phyloP scores from a whole-genome alignment of 2,329 filamentous ascomycete species.

The Sclerotinia spermophila region DNA sequence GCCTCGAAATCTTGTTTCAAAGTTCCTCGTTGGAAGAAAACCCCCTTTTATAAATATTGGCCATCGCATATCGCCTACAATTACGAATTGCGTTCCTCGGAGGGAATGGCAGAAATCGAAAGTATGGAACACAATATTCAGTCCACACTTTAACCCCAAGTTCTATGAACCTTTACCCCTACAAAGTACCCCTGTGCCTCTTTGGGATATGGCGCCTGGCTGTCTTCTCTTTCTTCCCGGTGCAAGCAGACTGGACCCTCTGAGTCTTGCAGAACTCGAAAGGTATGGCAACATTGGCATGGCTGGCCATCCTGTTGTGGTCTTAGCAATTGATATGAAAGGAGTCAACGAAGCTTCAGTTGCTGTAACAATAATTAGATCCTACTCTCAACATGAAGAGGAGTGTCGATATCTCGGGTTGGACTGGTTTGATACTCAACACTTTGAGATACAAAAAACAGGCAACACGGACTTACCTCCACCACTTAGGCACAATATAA shows the following conservation, averaged over 20 bases:
- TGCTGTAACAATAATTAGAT: not conserved
- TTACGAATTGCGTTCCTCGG: not conserved
- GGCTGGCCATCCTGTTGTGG: not conserved
- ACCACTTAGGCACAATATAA: not conserved
- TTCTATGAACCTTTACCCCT: not conserved
- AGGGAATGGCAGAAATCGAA: constrained; percentile 12
- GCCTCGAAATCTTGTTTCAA: not conserved
- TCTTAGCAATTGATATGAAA: not conserved
- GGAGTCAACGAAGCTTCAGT: not conserved
- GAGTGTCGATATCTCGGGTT: not conserved
- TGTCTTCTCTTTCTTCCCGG: not conserved
- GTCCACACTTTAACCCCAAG: not conserved
- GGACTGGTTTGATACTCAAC: not conserved
- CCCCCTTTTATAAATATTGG: not conserved
- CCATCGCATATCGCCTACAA: not conserved
- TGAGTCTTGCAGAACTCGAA: not conserved
- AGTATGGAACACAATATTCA: constrained; percentile 12
- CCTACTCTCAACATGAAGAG: not conserved
- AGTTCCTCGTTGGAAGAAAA: not conserved
- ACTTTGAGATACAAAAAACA: not conserved
- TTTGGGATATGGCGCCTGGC: constrained; percentile 17
- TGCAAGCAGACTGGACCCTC: not conserved
- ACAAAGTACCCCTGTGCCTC: not conserved
- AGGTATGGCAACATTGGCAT: not conserved
- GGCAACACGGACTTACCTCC: not conserved